Conservation (phyloP, 2,329 filamentous ascomycete species). For the Tolypocladium pustulatum region DNA sequence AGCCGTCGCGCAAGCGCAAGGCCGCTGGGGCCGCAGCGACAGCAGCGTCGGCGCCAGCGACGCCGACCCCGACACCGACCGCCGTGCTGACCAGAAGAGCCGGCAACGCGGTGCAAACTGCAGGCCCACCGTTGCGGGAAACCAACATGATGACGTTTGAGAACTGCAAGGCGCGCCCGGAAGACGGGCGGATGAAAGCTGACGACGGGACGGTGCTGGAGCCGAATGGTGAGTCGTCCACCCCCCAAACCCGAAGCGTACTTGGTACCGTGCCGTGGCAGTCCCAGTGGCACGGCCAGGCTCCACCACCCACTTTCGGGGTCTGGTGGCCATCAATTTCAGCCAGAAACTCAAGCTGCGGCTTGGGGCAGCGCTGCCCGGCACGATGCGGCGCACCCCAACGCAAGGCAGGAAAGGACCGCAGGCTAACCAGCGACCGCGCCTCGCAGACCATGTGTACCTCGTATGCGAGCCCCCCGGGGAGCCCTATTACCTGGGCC, state of each 20-base stretch:
- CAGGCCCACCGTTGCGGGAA: slow-evolving; percentile 40
- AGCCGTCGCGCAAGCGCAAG: slow-evolving; percentile 75
- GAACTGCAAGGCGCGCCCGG: slow-evolving; percentile 54
- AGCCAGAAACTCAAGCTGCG: background rate
- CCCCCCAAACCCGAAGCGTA: background rate
- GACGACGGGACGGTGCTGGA: slow-evolving; percentile 81
- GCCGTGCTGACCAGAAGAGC: slow-evolving; percentile 9
- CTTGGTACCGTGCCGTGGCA: background rate
- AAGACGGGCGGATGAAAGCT: slow-evolving; percentile 69
- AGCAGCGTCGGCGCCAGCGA: slow-evolving; percentile 12
- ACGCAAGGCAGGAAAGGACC: background rate
- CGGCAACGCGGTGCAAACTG: slow-evolving; percentile 22
- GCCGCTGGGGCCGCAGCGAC: slow-evolving; percentile 34
- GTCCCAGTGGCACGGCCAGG: slow-evolving; percentile 4
- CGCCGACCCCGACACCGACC: slow-evolving; percentile 10
- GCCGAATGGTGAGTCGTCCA: slow-evolving; percentile 63
- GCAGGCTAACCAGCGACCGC: slow-evolving; percentile 23
- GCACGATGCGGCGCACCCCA: background rate
- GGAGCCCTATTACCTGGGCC: slow-evolving; percentile 93
- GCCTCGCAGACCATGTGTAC: slow-evolving; percentile 65
- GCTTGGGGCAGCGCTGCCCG: background rate
- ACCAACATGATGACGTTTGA: slow-evolving; percentile 88
- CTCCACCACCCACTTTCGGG: slow-evolving; percentile 2
- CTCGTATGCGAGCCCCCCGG: slow-evolving; percentile 94
- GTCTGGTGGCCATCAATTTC: background rate